Conservation (phyloP, 1,139 yeast species). For the Debaryomyces udenii region DNA sequence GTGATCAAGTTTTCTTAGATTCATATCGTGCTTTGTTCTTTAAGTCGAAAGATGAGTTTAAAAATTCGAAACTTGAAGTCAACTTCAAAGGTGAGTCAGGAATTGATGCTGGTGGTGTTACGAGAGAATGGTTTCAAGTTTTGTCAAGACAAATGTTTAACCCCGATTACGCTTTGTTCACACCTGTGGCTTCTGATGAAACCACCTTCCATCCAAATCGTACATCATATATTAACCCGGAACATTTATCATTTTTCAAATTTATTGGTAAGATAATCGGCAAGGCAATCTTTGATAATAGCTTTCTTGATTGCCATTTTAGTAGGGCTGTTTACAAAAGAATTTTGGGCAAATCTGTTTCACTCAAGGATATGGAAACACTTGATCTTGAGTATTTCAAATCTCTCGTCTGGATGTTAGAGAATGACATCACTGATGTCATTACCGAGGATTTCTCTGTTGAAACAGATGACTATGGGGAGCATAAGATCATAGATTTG, state of each 20-base stretch:
- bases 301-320: constrained; percentile 92
- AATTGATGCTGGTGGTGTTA: constrained; percentile 97
- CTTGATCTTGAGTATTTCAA: constrained; percentile 91
- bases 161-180: constrained; percentile 91
- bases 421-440: constrained; percentile 93
- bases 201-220: constrained; percentile 96
- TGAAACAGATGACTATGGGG: constrained; percentile 94
- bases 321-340: constrained; percentile 93
- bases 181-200: constrained; percentile 90
- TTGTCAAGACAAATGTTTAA: constrained; percentile 94
- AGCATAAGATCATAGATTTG: constrained; percentile 76
- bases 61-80: constrained; percentile 73
- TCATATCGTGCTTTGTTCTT: constrained; percentile 84
- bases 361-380: constrained; percentile 93
- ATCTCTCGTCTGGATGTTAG: constrained; percentile 93
- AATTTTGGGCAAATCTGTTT: constrained; percentile 77
- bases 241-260: constrained; percentile 88
- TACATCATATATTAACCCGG: constrained; percentile 91
- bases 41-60: constrained; percentile 76
- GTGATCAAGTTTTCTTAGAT: constrained; percentile 92
- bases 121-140: constrained; percentile 97
- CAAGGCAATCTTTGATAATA: constrained; percentile 87
- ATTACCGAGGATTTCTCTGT: constrained; percentile 95
- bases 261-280: constrained; percentile 95
- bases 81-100: constrained; percentile 93